Evolutionary conservation across 2,329 filamentous ascomycete genomes (phyloP), one percentile per base, ranked within the genome.

Genomic region (Leptodontidium sp.): DNA sequence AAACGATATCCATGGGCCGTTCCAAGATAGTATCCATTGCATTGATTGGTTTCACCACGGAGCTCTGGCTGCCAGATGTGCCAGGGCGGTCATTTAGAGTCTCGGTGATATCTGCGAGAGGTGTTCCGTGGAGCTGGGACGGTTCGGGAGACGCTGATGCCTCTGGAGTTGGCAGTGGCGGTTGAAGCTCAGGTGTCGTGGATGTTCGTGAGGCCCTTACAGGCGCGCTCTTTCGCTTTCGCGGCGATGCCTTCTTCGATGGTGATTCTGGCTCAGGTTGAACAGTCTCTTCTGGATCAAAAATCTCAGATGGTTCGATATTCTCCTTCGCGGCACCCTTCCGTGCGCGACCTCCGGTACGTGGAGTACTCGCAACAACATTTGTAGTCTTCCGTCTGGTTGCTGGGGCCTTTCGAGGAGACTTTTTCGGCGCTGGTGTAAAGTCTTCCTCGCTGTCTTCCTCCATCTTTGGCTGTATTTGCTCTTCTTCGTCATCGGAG

Each of bases 1-100:
- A 84, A 61, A 97, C 90, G 74, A 98, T 97, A 76, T 98, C 95
- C 91, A 97, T 94, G 0, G 95, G 95, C 79, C 89, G 93, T 77
- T 97, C 94, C 73, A 97, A 81, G 68, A 93, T 84, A 0, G 93
- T 92, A 74, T 93, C 88, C 81, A 93, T 89, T 1, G 93, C 85
- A 73, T 90, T 92, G 76, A 95, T 87, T 49, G 92, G 91, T 79
- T 92, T 92, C 57, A 90, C 81, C 1, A 84, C 81, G 38, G 87
- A 84, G 69, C 84, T 70, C 75, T 78, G 81, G 69, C 81, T 83
- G 78, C 87, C 79, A 73, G 85, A 81, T 26, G 83, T 80, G 66
- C 83, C 81, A 45, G 82, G 84, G 68, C 84, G 84, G 72, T 89
- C 87, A 78, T 93, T 94, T 75, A 91, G 81, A 50, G 86, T 87